phyloP scores from a whole-genome alignment of 2,329 filamentous ascomycete genomes.

The Cadophora malorum region DNA sequence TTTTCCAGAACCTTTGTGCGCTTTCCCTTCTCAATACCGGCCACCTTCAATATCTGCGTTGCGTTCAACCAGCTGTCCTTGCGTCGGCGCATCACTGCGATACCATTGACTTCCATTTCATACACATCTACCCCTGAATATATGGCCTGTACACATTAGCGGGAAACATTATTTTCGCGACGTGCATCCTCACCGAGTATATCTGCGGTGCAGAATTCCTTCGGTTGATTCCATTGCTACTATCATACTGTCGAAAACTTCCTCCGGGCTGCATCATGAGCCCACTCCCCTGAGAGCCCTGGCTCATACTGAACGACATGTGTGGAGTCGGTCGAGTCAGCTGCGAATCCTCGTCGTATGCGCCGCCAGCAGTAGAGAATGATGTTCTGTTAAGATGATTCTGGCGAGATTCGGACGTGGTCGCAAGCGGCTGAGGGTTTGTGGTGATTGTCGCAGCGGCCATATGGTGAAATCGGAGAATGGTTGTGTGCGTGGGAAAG shows the following conservation, averaged over 20 bases:
- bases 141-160: slow-evolving; percentile 65
- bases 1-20: slow-evolving; percentile 98
- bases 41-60: slow-evolving; percentile 97
- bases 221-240: slow-evolving; percentile 36
- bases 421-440: slow-evolving; percentile 42
- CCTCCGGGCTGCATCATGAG: slow-evolving; percentile 45
- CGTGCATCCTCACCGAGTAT: slow-evolving; percentile 61
- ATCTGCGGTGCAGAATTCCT: slow-evolving; percentile 56
- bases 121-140: slow-evolving; percentile 97
- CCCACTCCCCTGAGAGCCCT: slow-evolving; percentile 43
- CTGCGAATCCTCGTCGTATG: slow-evolving; percentile 37
- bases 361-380: slow-evolving; percentile 34
- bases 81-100: slow-evolving; percentile 95
- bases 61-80: slow-evolving; percentile 97
- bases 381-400: slow-evolving; percentile 39
- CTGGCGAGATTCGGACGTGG: slow-evolving; percentile 40
- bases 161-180: not conserved
- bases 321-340: slow-evolving; percentile 31
- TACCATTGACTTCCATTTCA: slow-evolving; percentile 94
- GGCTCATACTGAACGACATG: slow-evolving; percentile 47
- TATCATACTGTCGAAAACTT: slow-evolving; percentile 43
- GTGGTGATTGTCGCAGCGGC: slow-evolving; percentile 40
- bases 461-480: slow-evolving; percentile 29
- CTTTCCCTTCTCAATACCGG: slow-evolving; percentile 96
- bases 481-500: slow-evolving; percentile 14